Base-by-base conservation (phyloP, 768 basidiomycete species). In the Termitomyces sp. region DNA sequence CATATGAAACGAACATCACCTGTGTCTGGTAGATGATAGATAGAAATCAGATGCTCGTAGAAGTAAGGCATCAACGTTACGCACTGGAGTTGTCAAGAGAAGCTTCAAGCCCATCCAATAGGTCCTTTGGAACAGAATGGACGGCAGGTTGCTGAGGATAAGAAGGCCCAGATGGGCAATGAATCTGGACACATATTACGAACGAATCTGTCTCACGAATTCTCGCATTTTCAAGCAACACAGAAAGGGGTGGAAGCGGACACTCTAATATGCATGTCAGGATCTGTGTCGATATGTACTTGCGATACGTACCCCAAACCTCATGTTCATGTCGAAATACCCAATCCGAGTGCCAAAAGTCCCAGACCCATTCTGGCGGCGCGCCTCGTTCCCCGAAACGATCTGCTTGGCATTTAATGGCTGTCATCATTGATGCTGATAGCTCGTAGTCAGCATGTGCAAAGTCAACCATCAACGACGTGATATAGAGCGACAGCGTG, bases 1-100 rank as follows among this genome's bases (percentile, higher is more conserved):
- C 90, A 91, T 9, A 92, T 74, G 65, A 93, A 91, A 57, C 83
- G 80, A 7, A 93, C 85, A 68, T 93, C 91, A 12, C 90, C 90
- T 3, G 90, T 90, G 66, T 88, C 85, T 85, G 68, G 55, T 28
- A 22, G 44, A 45, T 22, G 8, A 33, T 42, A 52, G 32, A 24
- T 9, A 13, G 2, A 38, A 32, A 9, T 42, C 2, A 32, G 13
- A 51, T n/a, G 20, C 11, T 36, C 18, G 4, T 8, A 5, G 32
- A 36, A 6, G 3, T 12, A n/a, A 55, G 13, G 4, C 20, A 59
- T 35, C 12, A 55, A 56, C 33, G 7, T 2, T 13, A 72, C 85
- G 67, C 62, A 88, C 88, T 87, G 2, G 85, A 72, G 64, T 91
- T 91, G 68, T 91, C 91, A 24, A 93, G 69, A 6, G 88, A 85